Percentiles rank a stretch among this genome's conserved stretches.
These are phyloP conservation scores for Calonectria hawksworthii DNA, from an alignment of 2,329 filamentous ascomycete genomes.

Conservation along the genomic window DNA sequence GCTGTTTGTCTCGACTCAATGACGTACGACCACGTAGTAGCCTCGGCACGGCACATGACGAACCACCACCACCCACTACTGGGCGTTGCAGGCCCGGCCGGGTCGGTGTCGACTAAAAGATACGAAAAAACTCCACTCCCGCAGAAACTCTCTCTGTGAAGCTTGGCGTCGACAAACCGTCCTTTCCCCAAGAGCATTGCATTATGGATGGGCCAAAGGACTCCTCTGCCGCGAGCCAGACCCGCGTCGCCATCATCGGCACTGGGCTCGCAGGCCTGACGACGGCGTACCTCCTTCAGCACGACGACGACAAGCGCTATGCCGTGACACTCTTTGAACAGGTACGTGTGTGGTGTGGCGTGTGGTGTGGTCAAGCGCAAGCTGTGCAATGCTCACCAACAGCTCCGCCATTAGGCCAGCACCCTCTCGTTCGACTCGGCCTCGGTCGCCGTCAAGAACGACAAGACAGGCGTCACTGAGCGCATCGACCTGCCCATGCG, in stretches of 20 bases:
- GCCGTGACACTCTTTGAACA: conserved; percentile 55
- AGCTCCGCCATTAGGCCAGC: conserved; percentile 43
- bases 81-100: background rate
- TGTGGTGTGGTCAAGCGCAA: background rate
- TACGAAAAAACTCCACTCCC: conserved; percentile 7
- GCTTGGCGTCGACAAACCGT: background rate
- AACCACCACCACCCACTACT: background rate
- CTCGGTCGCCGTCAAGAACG: conserved; percentile 53
- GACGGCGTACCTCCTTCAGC: conserved; percentile 52
- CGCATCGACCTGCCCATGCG: conserved; percentile 58
- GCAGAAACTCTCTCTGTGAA: background rate
- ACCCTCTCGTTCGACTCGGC: conserved; percentile 55
- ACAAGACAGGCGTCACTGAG: conserved; percentile 47
- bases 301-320: conserved; percentile 48
- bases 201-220: background rate
- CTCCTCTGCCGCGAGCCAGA: background rate
- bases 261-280: conserved; percentile 55
- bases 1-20: background rate
- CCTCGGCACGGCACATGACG: conserved; percentile 19
- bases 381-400: background rate
- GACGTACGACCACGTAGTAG: background rate
- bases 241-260: conserved; percentile 51
- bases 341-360: conserved; percentile 47
- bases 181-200: background rate
- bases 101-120: conserved; percentile 3